Evolutionary conservation across 139 green algal species (phyloP), one percentile per base, ranked within the genome.

Genomic region (Medakamo hakoo): DNA sequence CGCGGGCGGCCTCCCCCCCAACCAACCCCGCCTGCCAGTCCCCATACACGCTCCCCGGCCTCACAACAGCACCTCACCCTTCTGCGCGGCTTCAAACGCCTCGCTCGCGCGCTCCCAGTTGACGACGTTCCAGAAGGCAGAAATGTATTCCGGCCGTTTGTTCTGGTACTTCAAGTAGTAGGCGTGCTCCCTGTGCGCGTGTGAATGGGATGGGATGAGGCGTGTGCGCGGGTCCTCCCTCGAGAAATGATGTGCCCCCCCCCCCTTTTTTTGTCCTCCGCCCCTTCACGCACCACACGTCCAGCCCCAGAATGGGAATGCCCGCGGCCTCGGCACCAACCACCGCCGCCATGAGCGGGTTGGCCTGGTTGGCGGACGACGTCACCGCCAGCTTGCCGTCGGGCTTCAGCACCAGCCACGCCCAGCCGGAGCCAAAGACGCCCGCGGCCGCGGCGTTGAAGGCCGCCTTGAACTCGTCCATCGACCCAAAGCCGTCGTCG

Each of bases 111-210:
- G 55, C 59, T 85, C 71, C 78, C 78, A 85, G 67, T 84, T 81
- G 28, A 85, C 57, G 14, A 94, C 78, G 49, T 86, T 88, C 80
- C 80, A 91, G 59, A 76, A 94, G 23, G 80, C 76, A 21, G 69
- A 58, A 55, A 91, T 85, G 79, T 90, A 93, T 61, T 86, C 80
- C n/a, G 79, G 80, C 5, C 84, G 68, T 48, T 68, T 40, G 71
- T 88, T 87, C 79, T 89, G 82, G 71, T 88, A 88, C 66, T 69
- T 16, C 9, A 52, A 9, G n/a, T n/a, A n/a, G n/a, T n/a, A n/a
- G n/a, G n/a, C n/a, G n/a, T n/a, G n/a, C n/a, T n/a, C 16, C 9
- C 16, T 52, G 40, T 52, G 40, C 9, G 40, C 9, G 40, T 52
- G 40, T 9, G 40, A 52, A 52, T 21, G 40, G 40, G 16, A 52